Base-by-base conservation (phyloP, 257 asterid species). In the Coffea eugenioides region DNA sequence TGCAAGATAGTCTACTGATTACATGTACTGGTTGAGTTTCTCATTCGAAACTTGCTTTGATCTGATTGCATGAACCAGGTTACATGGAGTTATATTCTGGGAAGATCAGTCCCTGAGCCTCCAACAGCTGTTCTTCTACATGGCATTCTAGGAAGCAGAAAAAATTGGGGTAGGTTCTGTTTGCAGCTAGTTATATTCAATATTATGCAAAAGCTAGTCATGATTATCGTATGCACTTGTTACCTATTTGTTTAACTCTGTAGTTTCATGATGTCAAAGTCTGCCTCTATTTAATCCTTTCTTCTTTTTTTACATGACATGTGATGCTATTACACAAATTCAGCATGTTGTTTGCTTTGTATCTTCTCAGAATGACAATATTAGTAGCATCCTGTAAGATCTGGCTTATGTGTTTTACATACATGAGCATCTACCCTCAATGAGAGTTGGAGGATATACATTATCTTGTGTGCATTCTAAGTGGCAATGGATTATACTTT, bases 81-180 rank as follows among this genome's bases (percentile, higher is more conserved):
- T 76, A 89, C 93, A 76, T 95, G 99, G 99, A 95, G 97, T 88
- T 91, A 92, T 86, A 93, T 95, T 83, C 43, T 87, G 91, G 89
- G 87, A 84, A 89, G 85, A 85, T 82, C 95, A 70, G 87, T 85
- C 27, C 97, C 98, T 75, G 87, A 91, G 88, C 98, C 99, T 46
- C 99, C 97, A 77, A 95, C 98, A 73, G 98, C 97, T 80, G 92
- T 95, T 85, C 97, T 95, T 84, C 82, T 95, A 89, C 99, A 95
- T 87, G 99, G 99, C 77, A 95, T 95, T 87, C 88, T 95, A 46
- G 99, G 99, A 73, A 81, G 97, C 95, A 90, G 99, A 90, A 95
- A 95, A 89, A 95, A 95, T 76, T 95, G 97, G 99, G 98, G 98
- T 93, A 78, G 51, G 86, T 64, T 59, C 34, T 62, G 31, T 79